Conservation (phyloP, 176 grass and related monocot species). For the sorghum (Sorghum bicolor) region DNA sequence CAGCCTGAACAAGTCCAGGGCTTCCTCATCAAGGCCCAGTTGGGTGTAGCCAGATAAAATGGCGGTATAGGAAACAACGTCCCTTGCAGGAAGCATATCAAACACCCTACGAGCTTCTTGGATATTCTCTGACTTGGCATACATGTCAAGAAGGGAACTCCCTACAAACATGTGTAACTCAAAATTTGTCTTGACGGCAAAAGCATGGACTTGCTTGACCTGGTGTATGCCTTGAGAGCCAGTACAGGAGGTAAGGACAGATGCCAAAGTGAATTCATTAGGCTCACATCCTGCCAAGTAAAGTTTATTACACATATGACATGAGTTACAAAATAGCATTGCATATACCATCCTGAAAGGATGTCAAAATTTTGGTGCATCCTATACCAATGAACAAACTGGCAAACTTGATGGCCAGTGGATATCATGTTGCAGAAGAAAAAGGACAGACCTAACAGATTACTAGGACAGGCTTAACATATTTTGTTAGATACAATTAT, state of each 20-base stretch:
- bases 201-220: conserved; percentile 62
- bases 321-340: conserved; percentile 11
- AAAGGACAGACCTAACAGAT: not conserved
- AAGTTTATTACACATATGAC: conserved; percentile 18
- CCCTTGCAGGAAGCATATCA: conserved; percentile 58
- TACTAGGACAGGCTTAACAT: not conserved
- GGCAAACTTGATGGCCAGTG: not conserved
- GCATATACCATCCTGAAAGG: conserved; percentile 16
- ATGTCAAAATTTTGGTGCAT: not conserved
- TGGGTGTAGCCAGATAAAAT: conserved; percentile 71
- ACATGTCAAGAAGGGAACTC: conserved; percentile 75
- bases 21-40: conserved; percentile 65
- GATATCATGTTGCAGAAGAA: not conserved
- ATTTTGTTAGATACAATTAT: not conserved
- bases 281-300: conserved; percentile 57
- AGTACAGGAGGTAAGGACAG: conserved; percentile 51
- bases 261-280: conserved; percentile 66
- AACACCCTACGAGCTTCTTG: conserved; percentile 64
- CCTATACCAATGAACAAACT: not conserved
- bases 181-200: conserved; percentile 57
- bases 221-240: conserved; percentile 28
- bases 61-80: conserved; percentile 63
- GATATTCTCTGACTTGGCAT: conserved; percentile 55
- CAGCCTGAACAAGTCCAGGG: conserved; percentile 58
- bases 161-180: conserved; percentile 67